These are phyloP conservation scores for Aechmea fasciata DNA, from an alignment of 176 grass and related monocot genomes.

Conservation along the genomic window DNA sequence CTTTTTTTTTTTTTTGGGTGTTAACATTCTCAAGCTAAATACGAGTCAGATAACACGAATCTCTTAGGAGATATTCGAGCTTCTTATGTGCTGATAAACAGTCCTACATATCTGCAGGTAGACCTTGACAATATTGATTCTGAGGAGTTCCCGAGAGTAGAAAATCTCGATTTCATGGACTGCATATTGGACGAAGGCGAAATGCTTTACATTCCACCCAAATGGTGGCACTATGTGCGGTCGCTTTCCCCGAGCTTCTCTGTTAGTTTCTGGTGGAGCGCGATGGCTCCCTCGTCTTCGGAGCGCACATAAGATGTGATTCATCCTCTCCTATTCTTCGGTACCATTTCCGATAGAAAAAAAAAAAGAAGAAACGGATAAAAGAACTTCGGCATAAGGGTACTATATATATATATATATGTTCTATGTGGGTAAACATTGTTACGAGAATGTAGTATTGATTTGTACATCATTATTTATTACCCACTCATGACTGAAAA, in stretches of 20 bases:
- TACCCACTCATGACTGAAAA: slow-evolving; percentile 17
- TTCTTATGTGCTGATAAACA: slow-evolving; percentile 7
- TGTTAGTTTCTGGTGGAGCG: slow-evolving; percentile 84
- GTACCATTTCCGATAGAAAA: slow-evolving; percentile 19
- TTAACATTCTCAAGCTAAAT: neutral
- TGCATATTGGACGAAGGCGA: slow-evolving; percentile 85
- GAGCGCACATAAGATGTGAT: slow-evolving; percentile 5
- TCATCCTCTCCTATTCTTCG: slow-evolving; percentile 18
- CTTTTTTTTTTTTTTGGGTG: too few relatives aligned
- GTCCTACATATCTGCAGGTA: slow-evolving; percentile 41
- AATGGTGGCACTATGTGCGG: slow-evolving; percentile 95
- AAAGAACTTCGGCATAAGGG: slow-evolving; percentile 19
- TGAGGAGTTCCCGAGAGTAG: slow-evolving; percentile 37
- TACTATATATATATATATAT: neutral
- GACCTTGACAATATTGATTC: slow-evolving; percentile 72
- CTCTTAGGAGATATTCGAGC: slow-evolving; percentile 6
- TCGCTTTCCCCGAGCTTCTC: slow-evolving; percentile 87
- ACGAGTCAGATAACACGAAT: slow-evolving; percentile 2
- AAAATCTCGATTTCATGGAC: slow-evolving; percentile 65
- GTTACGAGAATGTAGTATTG: neutral
- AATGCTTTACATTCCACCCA: slow-evolving; percentile 90
- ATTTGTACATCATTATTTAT: slow-evolving; percentile 33
- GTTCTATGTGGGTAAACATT: slow-evolving; percentile 16
- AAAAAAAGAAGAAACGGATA: slow-evolving; percentile 7
- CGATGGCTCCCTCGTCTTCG: slow-evolving; percentile 18